phyloP scores from a whole-genome alignment of 1,139 yeast genomes.

The Protomyces inouyei region DNA sequence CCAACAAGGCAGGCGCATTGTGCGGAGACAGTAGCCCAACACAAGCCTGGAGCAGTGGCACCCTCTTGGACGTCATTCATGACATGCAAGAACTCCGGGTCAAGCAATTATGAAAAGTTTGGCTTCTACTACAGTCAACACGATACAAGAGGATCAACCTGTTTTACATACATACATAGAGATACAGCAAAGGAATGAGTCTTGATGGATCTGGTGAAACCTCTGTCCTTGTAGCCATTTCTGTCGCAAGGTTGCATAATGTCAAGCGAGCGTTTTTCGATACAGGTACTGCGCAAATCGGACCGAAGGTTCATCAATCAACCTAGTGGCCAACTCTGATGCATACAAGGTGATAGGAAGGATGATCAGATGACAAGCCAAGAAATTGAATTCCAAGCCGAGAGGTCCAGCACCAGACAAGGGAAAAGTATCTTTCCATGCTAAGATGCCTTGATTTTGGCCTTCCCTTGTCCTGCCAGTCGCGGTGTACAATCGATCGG shows the following conservation, averaged over 20 bases:
- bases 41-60: slow-evolving; percentile 93
- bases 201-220: neutral
- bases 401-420: slow-evolving; percentile 15
- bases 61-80: slow-evolving; percentile 71
- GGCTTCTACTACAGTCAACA: neutral
- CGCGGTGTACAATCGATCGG: slow-evolving; percentile 19
- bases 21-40: slow-evolving; percentile 89
- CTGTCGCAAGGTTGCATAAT: neutral
- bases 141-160: no score
- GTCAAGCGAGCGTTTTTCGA: slow-evolving; percentile 1
- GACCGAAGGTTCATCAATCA: slow-evolving; percentile 19
- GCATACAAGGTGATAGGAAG: slow-evolving; percentile 19
- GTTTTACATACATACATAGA: no score
- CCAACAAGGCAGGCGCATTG: slow-evolving; percentile 76
- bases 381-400: slow-evolving; percentile 15
- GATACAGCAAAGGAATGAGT: no score
- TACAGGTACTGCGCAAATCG: neutral
- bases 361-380: slow-evolving; percentile 19
- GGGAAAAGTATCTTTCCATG: slow-evolving; percentile 11
- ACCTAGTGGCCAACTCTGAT: slow-evolving; percentile 16
- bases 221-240: no score
- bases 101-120: neutral
- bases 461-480: slow-evolving; percentile 10
- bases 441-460: slow-evolving; percentile 9
- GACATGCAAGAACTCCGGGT: slow-evolving; percentile 43